Conservation (phyloP, 1,139 yeast species). For the Hanseniaspora sp. region DNA sequence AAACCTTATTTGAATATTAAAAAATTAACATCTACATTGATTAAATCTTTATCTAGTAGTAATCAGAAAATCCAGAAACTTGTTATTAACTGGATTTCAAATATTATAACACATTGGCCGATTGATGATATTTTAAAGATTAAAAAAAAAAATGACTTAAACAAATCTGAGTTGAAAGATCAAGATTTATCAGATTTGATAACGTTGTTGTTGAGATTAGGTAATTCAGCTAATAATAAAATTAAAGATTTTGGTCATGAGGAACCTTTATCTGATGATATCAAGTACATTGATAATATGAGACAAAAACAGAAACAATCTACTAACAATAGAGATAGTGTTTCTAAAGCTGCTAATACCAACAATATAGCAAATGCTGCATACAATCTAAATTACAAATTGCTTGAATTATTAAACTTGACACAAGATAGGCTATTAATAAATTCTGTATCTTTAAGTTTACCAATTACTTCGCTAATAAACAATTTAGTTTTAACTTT, state of each 20-base stretch:
- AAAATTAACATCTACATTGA: constrained; percentile 65
- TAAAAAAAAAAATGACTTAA: neutral
- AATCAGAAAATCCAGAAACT: constrained; percentile 72
- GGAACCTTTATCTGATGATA: constrained; percentile 3
- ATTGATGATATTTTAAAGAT: constrained; percentile 51
- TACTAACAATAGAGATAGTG: neutral
- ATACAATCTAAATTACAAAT: constrained; percentile 40
- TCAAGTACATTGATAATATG: constrained; percentile 11
- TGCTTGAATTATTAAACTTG: constrained; percentile 36
- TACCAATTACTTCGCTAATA: constrained; percentile 36
- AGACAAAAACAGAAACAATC: neutral
- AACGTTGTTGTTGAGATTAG: constrained; percentile 41
- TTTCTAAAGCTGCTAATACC: constrained; percentile 16
- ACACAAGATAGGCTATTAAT: constrained; percentile 34
- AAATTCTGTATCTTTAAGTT: constrained; percentile 26
- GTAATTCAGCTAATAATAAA: neutral
- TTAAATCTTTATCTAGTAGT: constrained; percentile 62
- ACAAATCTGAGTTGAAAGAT: constrained; percentile 18
- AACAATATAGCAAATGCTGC: constrained; percentile 36
- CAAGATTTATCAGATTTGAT: constrained; percentile 42
- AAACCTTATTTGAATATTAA: constrained; percentile 87
- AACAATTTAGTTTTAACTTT: constrained; percentile 53
- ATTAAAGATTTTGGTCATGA: neutral
- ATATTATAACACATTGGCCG: constrained; percentile 65
- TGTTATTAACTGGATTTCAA: constrained; percentile 73